Base-by-base conservation (phyloP, 2,329 filamentous ascomycete genomes). In the Botrytis squamosa region DNA sequence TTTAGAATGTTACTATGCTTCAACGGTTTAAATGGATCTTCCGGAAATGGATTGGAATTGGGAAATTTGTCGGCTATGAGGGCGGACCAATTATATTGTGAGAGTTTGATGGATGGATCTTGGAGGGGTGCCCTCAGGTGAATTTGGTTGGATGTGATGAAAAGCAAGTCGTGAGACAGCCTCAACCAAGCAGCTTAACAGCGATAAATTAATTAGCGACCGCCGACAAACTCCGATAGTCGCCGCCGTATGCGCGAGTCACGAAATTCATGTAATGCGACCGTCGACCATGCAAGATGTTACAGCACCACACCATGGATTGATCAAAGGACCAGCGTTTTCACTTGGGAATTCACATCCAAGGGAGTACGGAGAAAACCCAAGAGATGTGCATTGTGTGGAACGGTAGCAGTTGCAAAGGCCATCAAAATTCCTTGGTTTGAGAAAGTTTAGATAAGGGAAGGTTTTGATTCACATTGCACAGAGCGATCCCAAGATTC, bases 171-270 rank as follows among this genome's bases (percentile, higher is more conserved):
- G 49, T 55, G 40, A 59, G 36, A 69, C 67, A 33, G 52, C 49
- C 36, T 70, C 40, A n/a, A 52, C 4, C 25, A 62, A 70, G 29
- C 55, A 14, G 16, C 38, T 70, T 12, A 25, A 46, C 49, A 55
- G 49, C 49, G 49, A 55, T n/a, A 55, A 6, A n/a, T 68, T 12
- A 22, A 57, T 46, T 20, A 40, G 64, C 40, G 57, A 70, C 29
- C 67, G 14, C 55, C 36, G 8, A 49, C 33, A 67, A 67, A 46
- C 22, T 67, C 64, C 67, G 67, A 70, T 46, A 49, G 14, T 70
- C 68, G 68, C 68, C 68, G 68, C 68, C 55, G 36, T 49, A 70
- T 70, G 20, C 68, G 68, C 29, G 55, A 62, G 68, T 70, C 68
- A 70, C 38, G 52, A 33, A 59, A 29, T 57, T 25, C 33, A 29